Base-by-base conservation (phyloP, 495 filamentous ascomycete species). In the Annulohypoxylon nitens region DNA sequence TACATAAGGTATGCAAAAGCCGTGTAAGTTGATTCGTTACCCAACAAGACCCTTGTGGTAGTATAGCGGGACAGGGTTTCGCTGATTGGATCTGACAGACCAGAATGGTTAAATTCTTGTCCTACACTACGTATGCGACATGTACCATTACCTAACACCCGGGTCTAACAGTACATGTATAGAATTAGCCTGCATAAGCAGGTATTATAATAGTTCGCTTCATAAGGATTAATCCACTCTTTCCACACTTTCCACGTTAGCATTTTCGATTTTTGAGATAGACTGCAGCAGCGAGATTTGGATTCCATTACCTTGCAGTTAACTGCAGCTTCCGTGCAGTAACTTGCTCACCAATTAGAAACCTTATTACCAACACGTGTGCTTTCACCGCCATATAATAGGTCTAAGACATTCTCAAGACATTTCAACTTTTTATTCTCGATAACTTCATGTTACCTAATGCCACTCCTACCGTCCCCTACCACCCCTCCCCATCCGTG, bases 361-460 rank as follows among this genome's bases (percentile, higher is more conserved):
- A 1, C 41, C 16, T 11, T 70, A 60, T 48, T 23, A 55, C 34
- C 54, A 60, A 34, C 72, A 75, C 72, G 72, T 75, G 72, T 63
- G 58, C 25, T 48, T 47, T 67, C 72, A 75, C 72, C 72, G 67
- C 72, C 18, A 5, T 64, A 34, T 67, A n/a, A 75, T 63, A 70
- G 63, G 72, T 67, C 63, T 50, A n/a, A 63, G 43, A 59, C 48
- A 9, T 2, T 60, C 61, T 6, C 39, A 9, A 30, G 30, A 39
- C 36, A 39, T n/a, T n/a, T 43, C 39, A 43, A 43, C 39, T 43
- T 62, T 58, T 67, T 34, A 14, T 25, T 58, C 41, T 58, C 50
- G 57, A 70, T 64, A 45, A 11, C 66, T 63, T 70, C 71, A 53
- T 67, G 48, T 66, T 53, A 36, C 47, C 36, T 57, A 37, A 59